phyloP scores from a whole-genome alignment of 768 basidiomycete genomes.

The Pluteus cervinus region DNA sequence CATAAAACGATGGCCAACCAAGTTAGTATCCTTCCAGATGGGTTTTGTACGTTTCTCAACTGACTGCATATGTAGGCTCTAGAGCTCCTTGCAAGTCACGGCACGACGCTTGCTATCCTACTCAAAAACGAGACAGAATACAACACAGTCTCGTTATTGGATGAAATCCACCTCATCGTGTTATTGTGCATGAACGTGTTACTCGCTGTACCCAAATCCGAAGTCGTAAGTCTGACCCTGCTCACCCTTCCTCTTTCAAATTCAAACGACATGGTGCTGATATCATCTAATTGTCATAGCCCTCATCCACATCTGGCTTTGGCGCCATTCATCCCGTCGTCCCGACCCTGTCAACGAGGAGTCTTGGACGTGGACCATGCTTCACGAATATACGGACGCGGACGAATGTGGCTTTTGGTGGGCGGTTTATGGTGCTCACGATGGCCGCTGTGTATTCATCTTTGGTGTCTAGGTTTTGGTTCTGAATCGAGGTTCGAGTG shows the following conservation, averaged over 20 bases:
- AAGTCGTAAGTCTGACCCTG: constrained; percentile 52
- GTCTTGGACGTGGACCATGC: constrained; percentile 56
- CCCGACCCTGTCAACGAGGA: constrained; percentile 66
- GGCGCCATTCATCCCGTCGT: constrained; percentile 82
- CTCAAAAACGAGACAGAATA: constrained; percentile 68
- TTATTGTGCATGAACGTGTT: constrained; percentile 64
- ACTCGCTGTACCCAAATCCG: constrained; percentile 66
- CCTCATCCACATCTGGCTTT: constrained; percentile 69
- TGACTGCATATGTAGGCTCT: constrained; percentile 47
- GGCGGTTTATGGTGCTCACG: constrained; percentile 9
- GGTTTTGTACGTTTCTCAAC: constrained; percentile 1
- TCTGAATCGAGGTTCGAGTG: constrained; percentile 59
- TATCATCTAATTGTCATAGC: constrained; percentile 27
- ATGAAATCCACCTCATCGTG: constrained; percentile 77
- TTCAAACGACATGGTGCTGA: constrained; percentile 3
- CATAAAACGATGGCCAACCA: constrained; percentile 67
- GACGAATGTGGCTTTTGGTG: constrained; percentile 64
- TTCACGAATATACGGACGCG: constrained; percentile 52
- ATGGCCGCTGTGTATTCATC: neutral
- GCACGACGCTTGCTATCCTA: constrained; percentile 77
- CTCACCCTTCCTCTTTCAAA: neutral
- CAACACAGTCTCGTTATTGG: constrained; percentile 58
- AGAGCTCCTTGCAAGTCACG: constrained; percentile 77
- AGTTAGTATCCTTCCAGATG: constrained; percentile 29
- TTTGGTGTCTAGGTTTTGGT: constrained; percentile 36